Percentiles rank a stretch among this genome's conserved stretches.
phyloP scores from a whole-genome alignment of 352 stramenopile species.

The Phytophthora citricola region DNA sequence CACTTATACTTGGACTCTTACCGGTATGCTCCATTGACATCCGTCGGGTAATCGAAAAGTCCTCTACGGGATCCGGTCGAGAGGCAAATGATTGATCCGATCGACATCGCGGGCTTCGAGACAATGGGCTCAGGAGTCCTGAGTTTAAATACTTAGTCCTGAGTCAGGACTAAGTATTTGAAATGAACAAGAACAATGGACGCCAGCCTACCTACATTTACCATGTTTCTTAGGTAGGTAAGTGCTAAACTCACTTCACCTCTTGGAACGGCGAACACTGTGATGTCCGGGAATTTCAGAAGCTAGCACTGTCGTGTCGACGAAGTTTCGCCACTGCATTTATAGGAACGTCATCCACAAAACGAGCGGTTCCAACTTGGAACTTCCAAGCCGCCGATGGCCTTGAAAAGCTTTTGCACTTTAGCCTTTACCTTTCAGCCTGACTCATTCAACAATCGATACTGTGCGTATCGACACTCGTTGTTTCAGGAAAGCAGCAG shows the following conservation, averaged over 20 bases:
- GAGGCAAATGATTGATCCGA: conserved; percentile 9
- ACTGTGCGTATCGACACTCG: background rate
- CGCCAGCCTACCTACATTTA: too few species aligned
- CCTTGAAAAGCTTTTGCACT: background rate
- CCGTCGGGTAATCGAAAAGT: conserved; percentile 1
- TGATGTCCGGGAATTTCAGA: background rate
- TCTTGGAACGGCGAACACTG: background rate
- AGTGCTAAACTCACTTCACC: background rate
- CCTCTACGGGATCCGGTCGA: conserved; percentile 8
- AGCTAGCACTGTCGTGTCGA: too few species aligned
- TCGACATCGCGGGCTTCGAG: too few species aligned
- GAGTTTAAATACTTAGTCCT: too few species aligned
- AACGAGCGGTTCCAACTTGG: background rate
- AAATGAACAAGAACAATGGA: too few species aligned
- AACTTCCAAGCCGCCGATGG: background rate
- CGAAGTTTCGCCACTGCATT: background rate
- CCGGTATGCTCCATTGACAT: background rate
- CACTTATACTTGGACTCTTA: conserved; percentile 17
- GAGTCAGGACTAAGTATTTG: too few species aligned
- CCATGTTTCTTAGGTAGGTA: too few species aligned
- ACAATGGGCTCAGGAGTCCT: too few species aligned
- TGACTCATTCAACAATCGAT: conserved; percentile 26
- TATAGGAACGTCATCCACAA: background rate
- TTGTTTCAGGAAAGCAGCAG: conserved; percentile 20
- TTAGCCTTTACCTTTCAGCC: background rate